Percentiles rank a stretch among this genome's conserved stretches.
phyloP scores from a whole-genome alignment of 306 rosid species.

The Benincasa hispida region DNA sequence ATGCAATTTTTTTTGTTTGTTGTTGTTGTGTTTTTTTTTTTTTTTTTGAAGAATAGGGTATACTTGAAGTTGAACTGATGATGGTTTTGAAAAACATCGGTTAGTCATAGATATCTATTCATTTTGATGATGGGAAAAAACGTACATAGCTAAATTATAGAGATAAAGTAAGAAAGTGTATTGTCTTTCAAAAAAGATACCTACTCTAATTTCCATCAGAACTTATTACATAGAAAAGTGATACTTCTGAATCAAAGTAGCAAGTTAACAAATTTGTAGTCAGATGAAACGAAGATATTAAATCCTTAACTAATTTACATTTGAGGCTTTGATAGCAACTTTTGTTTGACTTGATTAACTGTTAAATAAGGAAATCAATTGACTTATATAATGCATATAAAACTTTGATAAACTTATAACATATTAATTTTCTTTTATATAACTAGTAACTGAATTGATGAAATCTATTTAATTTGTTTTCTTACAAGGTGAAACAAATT shows the following conservation, averaged over 20 bases:
- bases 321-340: not conserved
- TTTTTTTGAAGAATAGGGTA: too few species aligned
- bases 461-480: not conserved
- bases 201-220: not conserved
- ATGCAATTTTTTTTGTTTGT: too few species aligned
- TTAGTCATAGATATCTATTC: not conserved
- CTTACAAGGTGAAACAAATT: not conserved
- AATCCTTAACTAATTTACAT: not conserved
- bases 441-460: not conserved
- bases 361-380: not conserved
- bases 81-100: not conserved
- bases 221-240: not conserved
- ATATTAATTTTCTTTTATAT: not conserved
- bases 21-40: too few species aligned
- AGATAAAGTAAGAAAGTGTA: not conserved
- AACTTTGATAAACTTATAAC: not conserved
- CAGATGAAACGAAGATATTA: not conserved
- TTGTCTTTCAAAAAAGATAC: too few species aligned
- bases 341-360: not conserved
- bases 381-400: not conserved
- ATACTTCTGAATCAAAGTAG: not conserved
- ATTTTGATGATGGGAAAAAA: not conserved
- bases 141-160: not conserved
- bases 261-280: not conserved
- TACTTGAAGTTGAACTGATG: too few species aligned